A percentile compares a stretch with the other conserved stretches of the same genome.
These are phyloP conservation scores for Aspergillus quadrilineatus DNA, from an alignment of 2,329 filamentous ascomycete species.

Conservation along the genomic window DNA sequence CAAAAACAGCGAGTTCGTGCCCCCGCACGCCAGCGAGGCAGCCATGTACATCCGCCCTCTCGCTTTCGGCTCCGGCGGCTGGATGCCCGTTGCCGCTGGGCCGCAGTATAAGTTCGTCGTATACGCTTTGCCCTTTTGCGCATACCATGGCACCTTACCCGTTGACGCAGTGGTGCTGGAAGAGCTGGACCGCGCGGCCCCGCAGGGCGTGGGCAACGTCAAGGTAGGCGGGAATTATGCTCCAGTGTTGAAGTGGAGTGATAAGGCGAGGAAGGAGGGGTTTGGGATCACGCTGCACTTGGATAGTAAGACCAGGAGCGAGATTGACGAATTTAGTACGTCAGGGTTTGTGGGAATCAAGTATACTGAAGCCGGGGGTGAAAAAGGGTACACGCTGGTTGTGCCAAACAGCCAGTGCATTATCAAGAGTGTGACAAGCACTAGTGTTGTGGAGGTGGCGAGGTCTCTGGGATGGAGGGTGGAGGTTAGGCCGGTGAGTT, in stretches of 20 bases:
- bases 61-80: conserved; percentile 3
- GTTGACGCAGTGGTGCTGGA: conserved; percentile 4
- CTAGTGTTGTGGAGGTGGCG: neutral
- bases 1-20: neutral
- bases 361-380: neutral
- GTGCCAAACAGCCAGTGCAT: conserved; percentile 7
- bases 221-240: conserved; percentile 11
- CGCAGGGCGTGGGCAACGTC: neutral
- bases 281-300: conserved; percentile 6
- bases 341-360: conserved; percentile 2
- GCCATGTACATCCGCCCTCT: conserved; percentile 7
- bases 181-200: conserved; percentile 12
- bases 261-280: conserved; percentile 6
- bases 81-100: neutral
- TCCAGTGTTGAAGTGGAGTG: conserved; percentile 5
- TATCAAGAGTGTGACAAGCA: conserved; percentile 9
- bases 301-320: neutral
- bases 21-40: neutral
- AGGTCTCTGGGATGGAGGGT: conserved; percentile 1
- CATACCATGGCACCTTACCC: conserved; percentile 1
- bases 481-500: conserved; percentile 3
- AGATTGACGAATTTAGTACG: conserved; percentile 9
- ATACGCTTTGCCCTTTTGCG: neutral
- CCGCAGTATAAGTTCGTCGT: neutral
- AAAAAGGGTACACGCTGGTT: neutral